A percentile compares a stretch with the other conserved stretches of the same genome.
These are phyloP conservation scores for Moniliophthora roreri DNA, from an alignment of 1,284 basidiomycete species.

Conservation along the genomic window DNA sequence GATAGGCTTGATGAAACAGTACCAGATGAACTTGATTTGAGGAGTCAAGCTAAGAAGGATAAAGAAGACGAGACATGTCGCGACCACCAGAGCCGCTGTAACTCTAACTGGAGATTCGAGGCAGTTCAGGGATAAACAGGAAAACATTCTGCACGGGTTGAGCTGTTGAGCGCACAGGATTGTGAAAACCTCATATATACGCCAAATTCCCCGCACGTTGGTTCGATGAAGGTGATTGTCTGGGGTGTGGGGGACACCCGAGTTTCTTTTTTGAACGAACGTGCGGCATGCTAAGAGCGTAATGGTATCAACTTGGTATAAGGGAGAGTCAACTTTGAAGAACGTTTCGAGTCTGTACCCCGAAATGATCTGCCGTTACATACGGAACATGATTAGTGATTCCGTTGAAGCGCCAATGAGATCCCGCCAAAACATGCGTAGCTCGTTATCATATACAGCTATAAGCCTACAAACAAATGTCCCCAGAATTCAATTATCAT, in stretches of 20 bases:
- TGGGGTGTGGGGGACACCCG: too few species aligned
- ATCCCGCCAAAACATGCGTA: neutral
- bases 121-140: neutral
- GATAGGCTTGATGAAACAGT: constrained; percentile 46
- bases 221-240: neutral
- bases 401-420: too few species aligned
- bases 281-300: neutral
- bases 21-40: constrained; percentile 45
- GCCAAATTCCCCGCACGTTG: neutral
- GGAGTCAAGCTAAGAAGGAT: constrained; percentile 22
- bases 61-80: constrained; percentile 7
- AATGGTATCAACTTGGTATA: too few species aligned
- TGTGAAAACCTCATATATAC: neutral
- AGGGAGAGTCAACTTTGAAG: too few species aligned
- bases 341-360: too few species aligned
- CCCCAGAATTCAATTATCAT: constrained; percentile 8
- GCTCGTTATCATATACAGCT: constrained; percentile 7
- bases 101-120: constrained; percentile 1
- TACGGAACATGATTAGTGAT: too few species aligned
- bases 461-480: constrained; percentile 5
- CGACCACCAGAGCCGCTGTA: constrained; percentile 2
- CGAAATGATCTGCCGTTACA: too few species aligned
- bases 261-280: neutral
- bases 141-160: neutral
- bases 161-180: neutral